Percentiles rank a stretch among this genome's conserved stretches.
phyloP scores from a whole-genome alignment of 2,329 filamentous ascomycete species.

The Penicillium olsonii region DNA sequence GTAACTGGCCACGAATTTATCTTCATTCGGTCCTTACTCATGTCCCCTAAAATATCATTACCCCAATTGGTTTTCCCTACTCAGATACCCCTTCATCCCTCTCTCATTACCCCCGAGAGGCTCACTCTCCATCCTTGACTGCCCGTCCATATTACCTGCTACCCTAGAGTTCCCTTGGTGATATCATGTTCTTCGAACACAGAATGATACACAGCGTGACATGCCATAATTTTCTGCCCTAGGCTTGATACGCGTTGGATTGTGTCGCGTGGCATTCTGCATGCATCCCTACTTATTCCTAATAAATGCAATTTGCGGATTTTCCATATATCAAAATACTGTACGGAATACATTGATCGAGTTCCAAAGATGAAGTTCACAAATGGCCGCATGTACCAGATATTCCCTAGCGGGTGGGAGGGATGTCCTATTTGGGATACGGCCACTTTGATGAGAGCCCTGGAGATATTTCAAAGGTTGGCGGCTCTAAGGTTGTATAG shows the following conservation, averaged over 20 bases:
- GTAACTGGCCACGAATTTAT: not conserved
- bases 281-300: slow-evolving; percentile 19
- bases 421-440: too few species aligned
- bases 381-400: too few species aligned
- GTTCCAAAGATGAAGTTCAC: too few species aligned
- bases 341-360: too few species aligned
- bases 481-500: too few species aligned
- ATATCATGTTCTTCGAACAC: not conserved
- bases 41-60: slow-evolving; percentile 1
- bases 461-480: too few species aligned
- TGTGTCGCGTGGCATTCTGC: not conserved
- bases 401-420: too few species aligned
- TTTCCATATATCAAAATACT: not conserved
- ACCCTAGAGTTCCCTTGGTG: not conserved
- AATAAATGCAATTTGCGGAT: slow-evolving; percentile 7
- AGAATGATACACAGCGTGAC: not conserved
- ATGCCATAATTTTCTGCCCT: not conserved
- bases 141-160: not conserved
- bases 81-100: slow-evolving; percentile 5
- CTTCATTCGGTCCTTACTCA: not conserved
- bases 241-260: not conserved
- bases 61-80: slow-evolving; percentile 1
- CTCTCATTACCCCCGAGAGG: not conserved
- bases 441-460: too few species aligned
- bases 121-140: not conserved